phyloP scores from a whole-genome alignment of 768 basidiomycete genomes.

The Mycena floridula region DNA sequence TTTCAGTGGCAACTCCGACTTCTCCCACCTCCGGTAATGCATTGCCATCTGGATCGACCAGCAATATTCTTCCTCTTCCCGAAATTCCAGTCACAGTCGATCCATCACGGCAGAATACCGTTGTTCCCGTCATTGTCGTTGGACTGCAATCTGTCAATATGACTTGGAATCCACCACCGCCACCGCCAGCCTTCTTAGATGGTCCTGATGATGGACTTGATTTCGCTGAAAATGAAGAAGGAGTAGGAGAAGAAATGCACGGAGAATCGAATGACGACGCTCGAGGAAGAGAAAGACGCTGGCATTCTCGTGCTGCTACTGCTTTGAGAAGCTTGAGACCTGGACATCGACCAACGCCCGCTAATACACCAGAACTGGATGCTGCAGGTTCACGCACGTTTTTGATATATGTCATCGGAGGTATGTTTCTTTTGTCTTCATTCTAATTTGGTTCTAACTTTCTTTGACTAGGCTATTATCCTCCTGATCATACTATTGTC shows the following conservation, averaged over 20 bases:
- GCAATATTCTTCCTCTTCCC: too few species aligned
- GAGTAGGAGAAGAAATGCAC: too few species aligned
- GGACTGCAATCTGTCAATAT: conserved; percentile 71
- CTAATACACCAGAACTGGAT: conserved; percentile 13
- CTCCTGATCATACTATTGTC: conserved; percentile 83
- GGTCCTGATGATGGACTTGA: neutral
- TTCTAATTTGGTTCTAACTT: conserved; percentile 6
- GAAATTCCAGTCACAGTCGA: too few species aligned
- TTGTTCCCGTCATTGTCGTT: conserved; percentile 80
- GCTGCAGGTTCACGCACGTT: conserved; percentile 58
- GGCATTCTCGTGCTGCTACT: neutral
- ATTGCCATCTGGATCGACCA: conserved; percentile 8
- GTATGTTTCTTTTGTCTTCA: conserved; percentile 26
- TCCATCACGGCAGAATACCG: conserved; percentile 28
- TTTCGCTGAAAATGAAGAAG: neutral
- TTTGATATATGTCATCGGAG: conserved; percentile 87
- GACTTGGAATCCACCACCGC: neutral
- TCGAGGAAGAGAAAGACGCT: too few species aligned
- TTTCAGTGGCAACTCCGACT: conserved; percentile 8
- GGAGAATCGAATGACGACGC: too few species aligned
- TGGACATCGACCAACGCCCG: conserved; percentile 12
- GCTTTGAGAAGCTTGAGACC: neutral
- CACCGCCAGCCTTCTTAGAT: neutral
- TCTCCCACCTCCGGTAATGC: conserved; percentile 9
- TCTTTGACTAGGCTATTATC: conserved; percentile 70